Base-by-base conservation (phyloP, 345 rosid genomes). In the Euphorbia pulcherrima region DNA sequence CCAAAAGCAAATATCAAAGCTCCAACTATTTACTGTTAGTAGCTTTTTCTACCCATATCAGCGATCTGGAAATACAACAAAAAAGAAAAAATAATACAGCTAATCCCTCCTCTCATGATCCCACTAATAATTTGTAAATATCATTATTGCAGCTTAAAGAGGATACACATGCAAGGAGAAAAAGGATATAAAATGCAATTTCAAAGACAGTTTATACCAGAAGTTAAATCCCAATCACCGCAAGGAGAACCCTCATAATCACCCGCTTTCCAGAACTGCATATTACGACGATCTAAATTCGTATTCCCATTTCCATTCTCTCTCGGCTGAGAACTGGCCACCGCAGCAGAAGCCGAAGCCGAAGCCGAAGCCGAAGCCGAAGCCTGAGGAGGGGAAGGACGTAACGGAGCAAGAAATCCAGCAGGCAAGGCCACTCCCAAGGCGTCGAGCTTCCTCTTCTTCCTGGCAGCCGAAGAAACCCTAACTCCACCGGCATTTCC, bases 221-320 rank as follows among this genome's bases (percentile, higher is more conserved):
- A 78, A 67, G 78, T 46, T 26, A 72, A 55, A 55, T 80, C 83
- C 90, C 90, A 84, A 69, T 66, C 78, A 64, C 73, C 74, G 12
- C 72, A 73, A 27, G 84, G 71, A 23, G 73, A 72, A 62, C 87
- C 97, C 52, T 84, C 92, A 35, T 83, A 90, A 40, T 92, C 98
- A 33, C 93, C 97, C 14, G 98, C 97, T 80, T 87, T 92, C 98
- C 98, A 92, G 41, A 92, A 92, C 84, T 88, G 96, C 79, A 79
- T 88, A 51, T 80, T 77, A 65, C 81, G 66, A 24, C 33, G 44
- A n/a, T 18, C 46, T 58, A 68, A 55, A 63, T 37, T 24, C 55
- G 63, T 55, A 56, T 73, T 68, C 20, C n/a, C n/a, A n/a, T n/a
- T n/a, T n/a, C 63, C 23, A 41, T 47, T 24, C 8, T 9, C 71